Base-by-base conservation (phyloP, 176 grass and related monocot species). In the Carex cristatella region DNA sequence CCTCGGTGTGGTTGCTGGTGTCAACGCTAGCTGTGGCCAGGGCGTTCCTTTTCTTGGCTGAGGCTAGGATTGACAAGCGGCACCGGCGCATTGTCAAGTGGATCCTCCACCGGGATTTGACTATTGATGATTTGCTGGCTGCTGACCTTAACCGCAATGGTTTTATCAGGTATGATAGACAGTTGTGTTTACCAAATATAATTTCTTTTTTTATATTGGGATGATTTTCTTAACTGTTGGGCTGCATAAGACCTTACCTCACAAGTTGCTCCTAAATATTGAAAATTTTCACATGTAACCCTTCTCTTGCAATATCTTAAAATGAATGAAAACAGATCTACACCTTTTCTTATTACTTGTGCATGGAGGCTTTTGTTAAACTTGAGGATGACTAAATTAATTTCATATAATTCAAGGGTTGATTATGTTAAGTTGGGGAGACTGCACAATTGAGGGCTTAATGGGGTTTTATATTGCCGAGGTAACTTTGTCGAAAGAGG, bases 21-120 rank as follows among this genome's bases (percentile, higher is more conserved):
- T 91, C 89, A 65, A 97, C 91, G 16, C 14, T 88, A 7, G 89
- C 89, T 42, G 91, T 93, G 73, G 91, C 88, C 14, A 88, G 89
- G 61, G 90, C 90, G 57, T 93, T 93, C 84, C 89, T 97, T 31
- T 91, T 90, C 86, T 80, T 86, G 18, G 88, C 87, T 3, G 94
- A 93, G 86, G 84, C 90, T 10, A 79, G 79, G 80, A 83, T 90
- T 0, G 87, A 97, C 82, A 74, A 77, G 69, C 83, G 94, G 58
- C 94, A 87, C 76, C 23, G 71, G 16, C 65, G 35, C 68, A 63
- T 93, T 2, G 86, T 84, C 5, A 61, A 78, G 58, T 96, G 89
- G 94, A 88, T 93, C 63, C 70, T 91, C n/a, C 61, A 68, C 10
- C 80, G 91, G 4, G 63, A 87, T 48, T 87, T 85, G 37, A 96